Base-by-base conservation (phyloP, 257 asterid species). In the Jacaranda copaia region DNA sequence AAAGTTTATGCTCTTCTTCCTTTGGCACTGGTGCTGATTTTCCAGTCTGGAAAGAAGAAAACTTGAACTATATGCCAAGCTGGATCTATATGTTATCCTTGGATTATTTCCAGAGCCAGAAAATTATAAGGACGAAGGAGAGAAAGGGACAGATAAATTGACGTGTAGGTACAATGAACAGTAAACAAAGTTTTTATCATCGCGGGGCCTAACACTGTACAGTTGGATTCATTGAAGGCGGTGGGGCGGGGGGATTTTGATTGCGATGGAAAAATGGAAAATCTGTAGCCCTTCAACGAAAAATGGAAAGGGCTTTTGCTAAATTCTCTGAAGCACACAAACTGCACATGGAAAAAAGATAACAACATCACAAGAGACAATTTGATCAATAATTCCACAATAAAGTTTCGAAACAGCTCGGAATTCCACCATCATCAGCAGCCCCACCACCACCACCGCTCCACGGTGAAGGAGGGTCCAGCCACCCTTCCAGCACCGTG, bases 341-440 rank as follows among this genome's bases (percentile, higher is more conserved):
- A 68, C 76, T 65, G 72, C 76, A 79, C 76, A 75, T 46, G 12
- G 40, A 57, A 39, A 20, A n/a, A 40, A 25, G 10, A 57, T 40
- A 64, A 45, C 13, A 61, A 15, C 14, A 14, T 5, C 57, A 11
- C 15, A 39, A 20, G 3, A 1, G 4, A 3, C 13, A 12, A 13
- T 5, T 48, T 1, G 32, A 25, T 83, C 72, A 87, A 77, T 89
- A 85, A 84, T 93, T 73, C 98, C 98, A 91, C 64, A 83, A 53
- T 39, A 81, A 77, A n/a, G 85, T 63, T 5, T 85, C 93, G 36
- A 89, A 88, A 11, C 60, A 71, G 72, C 78, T 58, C 10, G 80
- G 16, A 56, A 79, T 78, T 9, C 77, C 82, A 3, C 67, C 79
- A 13, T 60, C 85, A 12, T 74, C 82, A 9, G 46, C 82, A 12